A percentile compares a stretch with the other conserved stretches of the same genome.
These are phyloP conservation scores for Penicillium freii DNA, from an alignment of 2,329 filamentous ascomycete genomes.

Conservation along the genomic window DNA sequence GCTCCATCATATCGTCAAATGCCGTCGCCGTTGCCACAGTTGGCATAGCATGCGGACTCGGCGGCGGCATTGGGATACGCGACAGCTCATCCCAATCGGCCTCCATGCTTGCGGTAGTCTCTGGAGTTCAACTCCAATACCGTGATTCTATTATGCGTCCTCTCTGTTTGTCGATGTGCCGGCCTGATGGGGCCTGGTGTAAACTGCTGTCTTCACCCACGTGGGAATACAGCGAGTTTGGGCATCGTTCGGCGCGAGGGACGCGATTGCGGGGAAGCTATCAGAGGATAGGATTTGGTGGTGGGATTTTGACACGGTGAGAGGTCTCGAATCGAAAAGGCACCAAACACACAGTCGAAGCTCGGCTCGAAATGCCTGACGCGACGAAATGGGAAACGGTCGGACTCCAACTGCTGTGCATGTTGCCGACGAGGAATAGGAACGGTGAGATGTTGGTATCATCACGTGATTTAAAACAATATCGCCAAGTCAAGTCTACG, in stretches of 20 bases:
- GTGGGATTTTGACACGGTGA: not conserved
- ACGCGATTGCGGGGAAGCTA: slow-evolving; percentile 41
- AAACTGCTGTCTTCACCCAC: slow-evolving; percentile 29
- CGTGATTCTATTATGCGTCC: not conserved
- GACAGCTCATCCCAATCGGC: slow-evolving; percentile 64
- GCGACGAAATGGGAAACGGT: slow-evolving; percentile 9
- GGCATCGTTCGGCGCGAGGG: slow-evolving; percentile 35
- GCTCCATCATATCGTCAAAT: slow-evolving; percentile 85
- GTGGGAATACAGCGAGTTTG: slow-evolving; percentile 31
- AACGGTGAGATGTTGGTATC: slow-evolving; percentile 12
- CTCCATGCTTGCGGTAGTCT: slow-evolving; percentile 41
- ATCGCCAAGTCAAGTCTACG: not conserved
- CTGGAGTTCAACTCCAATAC: slow-evolving; percentile 15
- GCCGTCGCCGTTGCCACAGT: slow-evolving; percentile 75
- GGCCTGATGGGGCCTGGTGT: slow-evolving; percentile 3
- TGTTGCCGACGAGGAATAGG: slow-evolving; percentile 9
- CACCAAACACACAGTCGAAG: not conserved
- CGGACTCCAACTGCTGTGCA: slow-evolving; percentile 2
- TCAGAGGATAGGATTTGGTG: slow-evolving; percentile 6
- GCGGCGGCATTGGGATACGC: slow-evolving; percentile 76
- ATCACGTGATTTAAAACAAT: slow-evolving; percentile 14
- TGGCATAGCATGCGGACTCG: slow-evolving; percentile 66
- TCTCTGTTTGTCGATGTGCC: not conserved
- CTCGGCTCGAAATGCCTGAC: slow-evolving; percentile 4
- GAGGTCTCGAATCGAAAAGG: not conserved